Base-by-base conservation (phyloP, 2,329 filamentous ascomycete species). In the Ophiostoma sp. region DNA sequence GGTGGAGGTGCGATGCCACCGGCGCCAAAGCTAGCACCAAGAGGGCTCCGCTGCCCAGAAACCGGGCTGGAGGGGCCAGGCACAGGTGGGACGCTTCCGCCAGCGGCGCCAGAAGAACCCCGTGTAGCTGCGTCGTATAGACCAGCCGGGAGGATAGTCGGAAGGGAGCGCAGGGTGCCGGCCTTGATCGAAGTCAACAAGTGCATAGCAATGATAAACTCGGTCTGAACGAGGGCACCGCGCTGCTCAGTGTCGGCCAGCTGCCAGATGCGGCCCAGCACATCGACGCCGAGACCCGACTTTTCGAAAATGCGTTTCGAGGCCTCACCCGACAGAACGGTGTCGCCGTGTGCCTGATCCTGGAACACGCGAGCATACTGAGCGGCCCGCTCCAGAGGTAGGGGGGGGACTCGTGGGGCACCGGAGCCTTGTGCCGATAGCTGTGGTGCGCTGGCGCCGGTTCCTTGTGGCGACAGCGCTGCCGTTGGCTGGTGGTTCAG, bases 151-250 rank as follows among this genome's bases (percentile, higher is more conserved):
- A 99, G 84, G 40, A 90, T 86, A 70, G 82, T 89, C 1, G 95
- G 95, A 68, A 98, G 83, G 27, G 85, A 87, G 72, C 92, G 88
- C 77, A 99, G 84, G 42, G 88, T 84, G 36, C 93, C 91, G 12
- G 88, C 90, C 82, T 96, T 97, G 80, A 92, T 92, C 12, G 93
- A 97, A 14, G 92, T 94, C 71, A 99, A 84, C 70, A 99, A 82
- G 78, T 99, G 95, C 95, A 99, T 99, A 63, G 95, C 95, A 75
- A 99, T 96, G 76, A 97, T 91, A 77, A 99, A 99, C 75, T 98
- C 95, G 14, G 93, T 94, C 74, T 89, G 84, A 69, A 93, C 90
- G 47, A 99, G 83, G 44, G 90, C 88, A 66, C 95, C 95, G 67
- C 93, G 88, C 79, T 97, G 93, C 78, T 97, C 93, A 0, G 92